phyloP scores from a whole-genome alignment of 768 basidiomycete genomes.

The Galerina marginata region DNA sequence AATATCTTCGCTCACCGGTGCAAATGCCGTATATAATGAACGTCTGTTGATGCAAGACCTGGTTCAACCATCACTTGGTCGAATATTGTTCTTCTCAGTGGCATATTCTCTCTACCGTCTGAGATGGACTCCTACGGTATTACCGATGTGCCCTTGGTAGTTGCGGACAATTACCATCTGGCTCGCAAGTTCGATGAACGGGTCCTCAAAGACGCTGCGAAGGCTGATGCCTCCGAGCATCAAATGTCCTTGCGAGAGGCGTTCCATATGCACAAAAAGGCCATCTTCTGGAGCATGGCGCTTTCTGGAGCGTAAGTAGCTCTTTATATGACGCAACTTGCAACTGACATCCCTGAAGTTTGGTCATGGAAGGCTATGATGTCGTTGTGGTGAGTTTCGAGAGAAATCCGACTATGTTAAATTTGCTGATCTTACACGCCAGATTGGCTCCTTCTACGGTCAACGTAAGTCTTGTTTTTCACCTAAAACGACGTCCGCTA shows the following conservation, averaged over 20 bases:
- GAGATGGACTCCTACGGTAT: neutral
- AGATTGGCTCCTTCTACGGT: constrained; percentile 5
- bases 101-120: too few species aligned
- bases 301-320: neutral
- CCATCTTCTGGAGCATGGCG: constrained; percentile 6
- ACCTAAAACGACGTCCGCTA: neutral
- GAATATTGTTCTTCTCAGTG: too few species aligned
- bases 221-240: constrained; percentile 1
- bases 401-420: too few species aligned
- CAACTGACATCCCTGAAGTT: neutral
- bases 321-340: neutral
- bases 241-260: constrained; percentile 5
- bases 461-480: neutral
- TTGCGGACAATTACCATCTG: neutral
- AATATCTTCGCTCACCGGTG: too few species aligned
- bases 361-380: constrained; percentile 8
- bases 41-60: too few species aligned
- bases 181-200: neutral
- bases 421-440: neutral
- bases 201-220: constrained; percentile 6
- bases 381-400: constrained; percentile 1
- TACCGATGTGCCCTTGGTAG: neutral
- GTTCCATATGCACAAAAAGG: constrained; percentile 2
- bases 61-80: too few species aligned
- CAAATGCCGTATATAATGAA: too few species aligned